Percentiles rank a stretch among this genome's conserved stretches.
Conservation (phyloP, 192 early-diverging fungal species). For the Entophlyctis luteolus region DNA sequence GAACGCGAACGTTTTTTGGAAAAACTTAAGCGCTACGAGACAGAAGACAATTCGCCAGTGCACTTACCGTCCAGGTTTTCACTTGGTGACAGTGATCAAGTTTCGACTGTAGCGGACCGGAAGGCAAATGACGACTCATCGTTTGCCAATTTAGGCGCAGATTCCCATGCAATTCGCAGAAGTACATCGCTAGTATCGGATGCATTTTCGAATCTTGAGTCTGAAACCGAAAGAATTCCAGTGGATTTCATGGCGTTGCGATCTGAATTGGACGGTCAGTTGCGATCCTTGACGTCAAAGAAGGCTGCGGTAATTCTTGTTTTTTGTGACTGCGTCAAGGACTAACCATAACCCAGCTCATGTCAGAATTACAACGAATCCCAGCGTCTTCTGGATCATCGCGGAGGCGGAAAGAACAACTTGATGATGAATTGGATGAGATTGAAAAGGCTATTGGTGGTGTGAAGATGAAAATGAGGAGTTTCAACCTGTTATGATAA, state of each 20-base stretch:
- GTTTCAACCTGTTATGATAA: conserved; percentile 5
- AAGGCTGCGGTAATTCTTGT: conserved; percentile 16
- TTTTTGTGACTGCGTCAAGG: neutral
- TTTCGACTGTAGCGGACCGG: too few species aligned
- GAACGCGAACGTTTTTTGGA: conserved; percentile 16
- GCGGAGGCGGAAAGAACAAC: conserved; percentile 9
- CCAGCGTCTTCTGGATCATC: neutral
- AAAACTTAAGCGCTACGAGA: conserved; percentile 20
- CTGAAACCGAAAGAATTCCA: neutral
- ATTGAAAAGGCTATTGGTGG: conserved; percentile 21
- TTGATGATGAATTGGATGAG: conserved; percentile 19
- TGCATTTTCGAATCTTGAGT: too few species aligned
- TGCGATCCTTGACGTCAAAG: neutral
- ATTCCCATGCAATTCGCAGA: too few species aligned
- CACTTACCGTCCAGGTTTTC: too few species aligned
- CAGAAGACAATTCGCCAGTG: conserved; percentile 18
- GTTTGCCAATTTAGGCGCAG: too few species aligned
- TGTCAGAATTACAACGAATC: conserved; percentile 10
- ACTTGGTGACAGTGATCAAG: too few species aligned
- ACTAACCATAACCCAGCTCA: conserved; percentile 1
- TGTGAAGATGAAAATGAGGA: conserved; percentile 12
- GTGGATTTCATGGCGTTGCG: conserved; percentile 15
- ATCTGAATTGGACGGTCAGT: conserved; percentile 5
- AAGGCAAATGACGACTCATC: too few species aligned
- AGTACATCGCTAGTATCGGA: too few species aligned